Conservation (phyloP, 2,329 filamentous ascomycete genomes). For the Talaromyces sp. region DNA sequence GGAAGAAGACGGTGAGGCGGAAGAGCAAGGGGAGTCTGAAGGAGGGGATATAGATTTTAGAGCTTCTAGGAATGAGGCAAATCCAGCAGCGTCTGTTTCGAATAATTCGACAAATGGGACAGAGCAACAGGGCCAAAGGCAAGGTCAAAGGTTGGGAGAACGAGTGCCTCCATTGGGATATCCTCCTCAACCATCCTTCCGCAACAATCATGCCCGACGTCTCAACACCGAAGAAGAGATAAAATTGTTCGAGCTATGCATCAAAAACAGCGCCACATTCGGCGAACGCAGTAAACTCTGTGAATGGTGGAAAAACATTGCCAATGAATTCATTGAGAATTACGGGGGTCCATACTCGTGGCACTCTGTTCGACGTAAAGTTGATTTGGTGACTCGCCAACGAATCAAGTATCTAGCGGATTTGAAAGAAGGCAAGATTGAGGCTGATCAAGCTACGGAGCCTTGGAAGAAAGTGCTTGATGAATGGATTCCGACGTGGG, state of each 20-base stretch:
- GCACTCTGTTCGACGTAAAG: constrained; percentile 40
- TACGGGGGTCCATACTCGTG: constrained; percentile 39
- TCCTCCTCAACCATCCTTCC: neutral
- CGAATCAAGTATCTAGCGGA: constrained; percentile 37
- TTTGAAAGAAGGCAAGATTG: constrained; percentile 19
- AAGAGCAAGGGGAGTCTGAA: neutral
- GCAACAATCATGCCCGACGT: constrained; percentile 19
- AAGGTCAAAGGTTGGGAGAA: neutral
- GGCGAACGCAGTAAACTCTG: constrained; percentile 39
- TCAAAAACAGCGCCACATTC: constrained; percentile 32
- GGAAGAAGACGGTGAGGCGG: constrained; percentile 7
- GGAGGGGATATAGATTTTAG: constrained; percentile 9
- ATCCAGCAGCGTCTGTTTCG: neutral
- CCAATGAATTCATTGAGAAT: constrained; percentile 33
- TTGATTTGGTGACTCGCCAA: constrained; percentile 38
- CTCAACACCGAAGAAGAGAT: constrained; percentile 39
- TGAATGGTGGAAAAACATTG: constrained; percentile 39
- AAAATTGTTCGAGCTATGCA: constrained; percentile 38
- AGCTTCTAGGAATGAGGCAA: neutral
- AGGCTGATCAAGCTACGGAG: constrained; percentile 32
- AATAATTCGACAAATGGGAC: neutral
- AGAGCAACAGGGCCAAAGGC: neutral
- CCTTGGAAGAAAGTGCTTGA: constrained; percentile 36
- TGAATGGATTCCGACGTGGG: constrained; percentile 40
- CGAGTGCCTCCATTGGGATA: neutral